Percentiles rank a stretch among this genome's conserved stretches.
phyloP scores from a whole-genome alignment of 768 basidiomycete species.

The Termitomyces sp. region DNA sequence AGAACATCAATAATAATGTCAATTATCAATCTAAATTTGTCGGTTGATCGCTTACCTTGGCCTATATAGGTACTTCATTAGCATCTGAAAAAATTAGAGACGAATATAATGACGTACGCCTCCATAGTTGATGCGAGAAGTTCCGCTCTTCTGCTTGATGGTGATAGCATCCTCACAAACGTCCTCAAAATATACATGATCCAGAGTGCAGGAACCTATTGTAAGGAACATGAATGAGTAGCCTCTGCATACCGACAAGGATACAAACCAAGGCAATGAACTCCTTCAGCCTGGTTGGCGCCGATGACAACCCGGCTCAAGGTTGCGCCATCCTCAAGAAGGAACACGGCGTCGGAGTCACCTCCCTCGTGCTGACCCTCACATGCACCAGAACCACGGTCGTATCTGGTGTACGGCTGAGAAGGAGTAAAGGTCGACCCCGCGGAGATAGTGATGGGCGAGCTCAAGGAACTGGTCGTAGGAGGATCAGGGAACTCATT shows the following conservation, averaged over 20 bases:
- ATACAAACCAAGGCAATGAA: slow-evolving; percentile 30
- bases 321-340: slow-evolving; percentile 33
- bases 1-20: not conserved
- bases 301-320: slow-evolving; percentile 35
- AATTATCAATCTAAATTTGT: not conserved
- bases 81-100: not conserved
- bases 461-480: slow-evolving; percentile 28
- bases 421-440: slow-evolving; percentile 31
- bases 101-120: slow-evolving; percentile 20
- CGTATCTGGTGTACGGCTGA: slow-evolving; percentile 27
- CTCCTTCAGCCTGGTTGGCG: slow-evolving; percentile 33
- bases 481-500: slow-evolving; percentile 29
- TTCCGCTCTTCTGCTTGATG: slow-evolving; percentile 33
- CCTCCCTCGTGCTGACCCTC: slow-evolving; percentile 30
- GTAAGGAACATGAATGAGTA: not conserved
- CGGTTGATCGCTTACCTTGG: slow-evolving; percentile 15
- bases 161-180: slow-evolving; percentile 23
- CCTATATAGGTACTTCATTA: slow-evolving; percentile 12
- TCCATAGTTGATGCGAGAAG: slow-evolving; percentile 30
- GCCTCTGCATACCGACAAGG: slow-evolving; percentile 13
- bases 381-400: slow-evolving; percentile 35
- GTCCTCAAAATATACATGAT: slow-evolving; percentile 19
- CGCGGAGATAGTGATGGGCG: slow-evolving; percentile 25
- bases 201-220: slow-evolving; percentile 16
- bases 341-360: slow-evolving; percentile 33